Base-by-base conservation (phyloP, 306 rosid species). In the Vigna angularis region DNA sequence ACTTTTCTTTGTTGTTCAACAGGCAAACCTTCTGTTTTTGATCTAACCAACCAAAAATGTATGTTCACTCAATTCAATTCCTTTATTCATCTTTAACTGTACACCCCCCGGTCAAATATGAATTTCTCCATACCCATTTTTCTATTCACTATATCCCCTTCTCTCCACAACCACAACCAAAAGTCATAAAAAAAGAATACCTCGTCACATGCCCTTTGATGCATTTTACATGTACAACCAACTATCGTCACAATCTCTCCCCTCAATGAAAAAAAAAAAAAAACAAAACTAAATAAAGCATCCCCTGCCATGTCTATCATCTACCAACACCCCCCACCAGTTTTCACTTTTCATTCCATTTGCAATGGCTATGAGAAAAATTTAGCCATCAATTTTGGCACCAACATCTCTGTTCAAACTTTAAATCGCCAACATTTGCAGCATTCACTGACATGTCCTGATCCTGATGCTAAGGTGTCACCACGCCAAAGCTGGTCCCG, bases 321-420 rank as follows among this genome's bases (percentile, higher is more conserved):
- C 65, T 52, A 51, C 58, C 18, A 66, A 34, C 20, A 2, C 36
- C 64, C 9, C 20, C 50, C 11, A 44, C 30, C 63, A 17, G 20
- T 59, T 45, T 59, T 56, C 72, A 45, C 58, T 69, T 24, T 66
- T 47, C 74, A 59, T 51, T 47, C 70, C 47, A 57, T 61, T 52
- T 81, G 59, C 79, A 56, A 79, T 75, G 84, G 82, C 88, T 62
- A 66, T 84, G 78, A 77, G 85, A 81, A 81, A 84, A 81, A 61
- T 62, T 32, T 73, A 73, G 88, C 85, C 85, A 81, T 47, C 40
- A 63, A 73, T 78, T 36, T 53, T 24, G 71, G 28, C 75, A 82
- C 56, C 70, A 70, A 28, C 14, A 52, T 26, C 28, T 26, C 28
- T 18, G 52, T 9, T 26, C 40, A 45, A 45, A 55, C 76, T 59